phyloP scores from a whole-genome alignment of 1,139 yeast genomes.

The Komagataea norvegica region DNA sequence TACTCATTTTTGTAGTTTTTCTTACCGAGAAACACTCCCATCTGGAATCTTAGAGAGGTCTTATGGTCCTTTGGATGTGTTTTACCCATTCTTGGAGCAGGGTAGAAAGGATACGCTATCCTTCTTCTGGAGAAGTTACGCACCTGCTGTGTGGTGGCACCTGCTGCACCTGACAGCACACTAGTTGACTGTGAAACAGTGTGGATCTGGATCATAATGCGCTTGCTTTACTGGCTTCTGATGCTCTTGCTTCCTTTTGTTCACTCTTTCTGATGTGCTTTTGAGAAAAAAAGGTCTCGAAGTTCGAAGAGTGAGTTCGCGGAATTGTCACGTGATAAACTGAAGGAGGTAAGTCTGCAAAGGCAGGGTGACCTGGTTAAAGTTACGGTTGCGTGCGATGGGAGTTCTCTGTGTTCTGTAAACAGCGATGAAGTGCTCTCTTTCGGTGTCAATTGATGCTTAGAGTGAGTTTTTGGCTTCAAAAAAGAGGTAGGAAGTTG shows the following conservation, averaged over 20 bases:
- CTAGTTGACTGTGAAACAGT: constrained; percentile 6
- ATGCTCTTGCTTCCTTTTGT: not conserved
- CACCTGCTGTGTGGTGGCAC: constrained; percentile 27
- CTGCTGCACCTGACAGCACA: constrained; percentile 4
- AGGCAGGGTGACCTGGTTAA: no score
- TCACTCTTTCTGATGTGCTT: no score
- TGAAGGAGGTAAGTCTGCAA: no score
- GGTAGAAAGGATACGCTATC: constrained; percentile 45
- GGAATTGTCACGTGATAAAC: no score
- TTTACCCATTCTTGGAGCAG: constrained; percentile 38
- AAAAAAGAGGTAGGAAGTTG: no score
- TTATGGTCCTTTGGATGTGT: constrained; percentile 40
- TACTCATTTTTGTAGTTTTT: constrained; percentile 81
- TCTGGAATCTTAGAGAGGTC: constrained; percentile 33
- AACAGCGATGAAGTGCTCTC: no score
- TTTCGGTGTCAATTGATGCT: no score
- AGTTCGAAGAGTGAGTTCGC: constrained; percentile 3
- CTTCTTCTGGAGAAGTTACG: constrained; percentile 39
- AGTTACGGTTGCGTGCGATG: no score
- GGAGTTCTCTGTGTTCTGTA: no score
- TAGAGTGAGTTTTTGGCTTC: no score
- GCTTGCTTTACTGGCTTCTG: no score
- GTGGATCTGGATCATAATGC: constrained; percentile 6
- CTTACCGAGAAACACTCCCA: constrained; percentile 50
- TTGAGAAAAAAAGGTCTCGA: no score